These are phyloP conservation scores for Chlorella sp. DNA, from an alignment of 139 green algal species.

Conservation along the genomic window DNA sequence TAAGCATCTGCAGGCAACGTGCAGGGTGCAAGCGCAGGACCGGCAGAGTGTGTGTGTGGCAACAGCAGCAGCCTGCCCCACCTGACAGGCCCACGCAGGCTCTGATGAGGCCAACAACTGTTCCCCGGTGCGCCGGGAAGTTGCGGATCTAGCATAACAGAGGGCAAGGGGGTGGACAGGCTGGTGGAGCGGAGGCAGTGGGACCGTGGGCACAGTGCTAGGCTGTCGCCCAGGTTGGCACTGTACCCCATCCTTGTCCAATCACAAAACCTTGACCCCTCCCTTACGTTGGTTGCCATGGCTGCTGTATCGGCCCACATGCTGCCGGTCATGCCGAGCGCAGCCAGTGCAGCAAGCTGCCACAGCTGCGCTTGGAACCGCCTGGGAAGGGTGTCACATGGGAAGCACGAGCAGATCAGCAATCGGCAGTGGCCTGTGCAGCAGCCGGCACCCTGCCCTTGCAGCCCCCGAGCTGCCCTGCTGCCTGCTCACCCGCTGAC, in stretches of 20 bases:
- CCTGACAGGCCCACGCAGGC: slow-evolving; percentile 54
- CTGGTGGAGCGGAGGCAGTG: no score
- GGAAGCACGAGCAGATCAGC: no score
- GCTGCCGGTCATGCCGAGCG: slow-evolving; percentile 62
- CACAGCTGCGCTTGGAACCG: slow-evolving; percentile 24
- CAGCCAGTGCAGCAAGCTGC: slow-evolving; percentile 31
- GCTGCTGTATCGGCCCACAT: slow-evolving; percentile 76
- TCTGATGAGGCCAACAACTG: slow-evolving; percentile 82
- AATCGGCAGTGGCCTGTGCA: no score
- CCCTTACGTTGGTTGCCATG: slow-evolving; percentile 76
- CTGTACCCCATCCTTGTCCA: no score
- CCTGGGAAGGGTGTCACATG: no score
- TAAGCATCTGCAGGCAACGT: no score
- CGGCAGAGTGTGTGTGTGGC: no score
- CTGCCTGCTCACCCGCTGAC: slow-evolving; percentile 1
- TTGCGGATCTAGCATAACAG: slow-evolving; percentile 70
- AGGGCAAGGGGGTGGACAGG: no score
- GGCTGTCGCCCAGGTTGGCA: no score
- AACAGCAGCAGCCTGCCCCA: neutral
- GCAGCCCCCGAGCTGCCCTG: neutral
- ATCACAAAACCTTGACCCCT: no score
- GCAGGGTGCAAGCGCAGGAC: no score
- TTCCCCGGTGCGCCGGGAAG: slow-evolving; percentile 80
- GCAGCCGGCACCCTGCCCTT: neutral
- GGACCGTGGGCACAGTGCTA: no score